Base-by-base conservation (phyloP, 306 rosid genomes). In the Citrullus mucosospermus region DNA sequence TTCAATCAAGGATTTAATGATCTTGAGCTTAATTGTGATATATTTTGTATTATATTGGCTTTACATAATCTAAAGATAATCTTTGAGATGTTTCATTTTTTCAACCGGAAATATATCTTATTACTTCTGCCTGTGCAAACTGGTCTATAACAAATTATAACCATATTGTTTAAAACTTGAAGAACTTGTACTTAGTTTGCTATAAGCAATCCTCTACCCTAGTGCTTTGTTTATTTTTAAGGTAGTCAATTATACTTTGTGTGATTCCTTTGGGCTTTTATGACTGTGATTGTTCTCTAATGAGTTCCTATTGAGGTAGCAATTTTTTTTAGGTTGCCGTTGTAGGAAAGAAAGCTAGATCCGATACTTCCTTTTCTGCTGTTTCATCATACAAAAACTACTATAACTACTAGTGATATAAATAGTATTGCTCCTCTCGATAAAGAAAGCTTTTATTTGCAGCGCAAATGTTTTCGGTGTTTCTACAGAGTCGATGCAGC, bases 401-500 rank as follows among this genome's bases (percentile, higher is more conserved):
- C 48, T 32, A 14, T 34, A 5, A 0, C 0, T 13, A 65, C 44
- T 6, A 28, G 10, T 75, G 44, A n/a, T 57, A 55, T 36, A 36
- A 36, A 56, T 36, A 38, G 13, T 12, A 34, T 73, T 18, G 8
- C 73, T 51, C 76, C 34, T 53, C 36, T 78, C 90, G 75, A 78
- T 15, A 3, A 17, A 2, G 80, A 32, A 81, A 72, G 56, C 60
- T 85, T 84, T 71, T 78, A 13, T 84, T 71, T 66, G 81, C 90
- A 96, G 99, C 55, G 87, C 99, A 61, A 93, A 68, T 80, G 99
- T 96, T 79, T 96, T 96, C 59, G 99, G 99, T 76, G 99, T 96
- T 70, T 96, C 99, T 51, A 96, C 99, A 5, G 98, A 96, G 80
- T 96, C 99, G 12, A 96, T 96, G 99, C 99, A 96, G 88, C 99